phyloP scores from a whole-genome alignment of 2,329 filamentous ascomycete genomes.

The Phymatotrichopsis omnivora region DNA sequence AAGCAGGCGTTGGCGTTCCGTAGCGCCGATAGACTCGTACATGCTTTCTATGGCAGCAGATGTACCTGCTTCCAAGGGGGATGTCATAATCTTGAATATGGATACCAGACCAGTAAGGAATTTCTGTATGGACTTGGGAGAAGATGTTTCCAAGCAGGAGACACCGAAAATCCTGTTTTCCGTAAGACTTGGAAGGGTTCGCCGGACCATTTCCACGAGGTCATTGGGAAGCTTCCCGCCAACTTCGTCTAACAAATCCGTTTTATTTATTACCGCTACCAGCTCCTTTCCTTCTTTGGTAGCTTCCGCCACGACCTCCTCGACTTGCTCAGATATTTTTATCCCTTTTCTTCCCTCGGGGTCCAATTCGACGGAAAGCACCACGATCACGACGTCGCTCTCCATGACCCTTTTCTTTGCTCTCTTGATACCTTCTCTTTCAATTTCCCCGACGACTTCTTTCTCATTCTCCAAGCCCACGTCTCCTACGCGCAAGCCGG shows the following conservation, averaged over 20 bases:
- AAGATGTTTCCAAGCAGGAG: constrained; percentile 56
- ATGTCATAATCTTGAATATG: constrained; percentile 61
- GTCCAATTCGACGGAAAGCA: constrained; percentile 64
- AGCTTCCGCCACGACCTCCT: constrained; percentile 25
- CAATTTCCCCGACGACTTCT: constrained; percentile 45
- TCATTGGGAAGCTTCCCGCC: constrained; percentile 34
- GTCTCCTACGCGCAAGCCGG: constrained; percentile 58
- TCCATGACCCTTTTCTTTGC: constrained; percentile 71
- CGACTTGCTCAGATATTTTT: constrained; percentile 26
- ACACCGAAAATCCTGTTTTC: constrained; percentile 49
- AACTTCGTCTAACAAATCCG: constrained; percentile 37
- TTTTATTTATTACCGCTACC: constrained; percentile 54
- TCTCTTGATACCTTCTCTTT: constrained; percentile 80
- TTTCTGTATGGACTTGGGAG: constrained; percentile 42
- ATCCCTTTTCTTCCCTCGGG: constrained; percentile 32
- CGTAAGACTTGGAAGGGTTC: constrained; percentile 38
- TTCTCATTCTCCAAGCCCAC: constrained; percentile 24
- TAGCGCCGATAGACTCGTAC: constrained; percentile 80
- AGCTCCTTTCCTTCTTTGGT: constrained; percentile 41
- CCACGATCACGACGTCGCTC: constrained; percentile 74
- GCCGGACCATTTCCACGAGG: constrained; percentile 38
- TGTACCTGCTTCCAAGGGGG: constrained; percentile 38
- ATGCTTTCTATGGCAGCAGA: constrained; percentile 60
- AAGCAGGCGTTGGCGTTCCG: constrained; percentile 75
- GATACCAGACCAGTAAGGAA: constrained; percentile 58